phyloP scores from a whole-genome alignment of 148 eudicot species.

The Silene latifolia region DNA sequence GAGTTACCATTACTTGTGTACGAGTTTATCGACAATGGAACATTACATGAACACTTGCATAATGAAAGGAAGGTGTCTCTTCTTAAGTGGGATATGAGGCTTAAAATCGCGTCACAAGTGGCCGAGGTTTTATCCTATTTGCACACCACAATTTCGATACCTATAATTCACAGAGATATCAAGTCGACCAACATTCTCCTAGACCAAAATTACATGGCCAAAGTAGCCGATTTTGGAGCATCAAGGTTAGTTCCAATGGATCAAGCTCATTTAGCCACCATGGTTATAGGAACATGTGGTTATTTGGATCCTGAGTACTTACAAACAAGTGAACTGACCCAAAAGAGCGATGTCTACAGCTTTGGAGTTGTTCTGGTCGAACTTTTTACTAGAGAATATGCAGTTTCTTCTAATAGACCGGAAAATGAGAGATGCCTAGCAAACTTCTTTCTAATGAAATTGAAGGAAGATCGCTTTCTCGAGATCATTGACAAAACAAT shows the following conservation, averaged over 20 bases:
- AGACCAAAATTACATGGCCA: slow-evolving; percentile 18
- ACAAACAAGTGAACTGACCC: slow-evolving; percentile 18
- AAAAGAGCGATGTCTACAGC: slow-evolving; percentile 29
- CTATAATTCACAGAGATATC: slow-evolving; percentile 23
- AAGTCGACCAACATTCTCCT: slow-evolving; percentile 22
- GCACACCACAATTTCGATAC: slow-evolving; percentile 22
- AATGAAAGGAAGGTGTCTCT: not conserved
- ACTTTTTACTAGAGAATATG: slow-evolving; percentile 11
- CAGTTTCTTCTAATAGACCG: not conserved
- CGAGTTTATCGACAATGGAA: slow-evolving; percentile 24
- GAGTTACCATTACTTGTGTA: slow-evolving; percentile 23
- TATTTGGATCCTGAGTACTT: slow-evolving; percentile 25
- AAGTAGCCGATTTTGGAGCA: slow-evolving; percentile 27
- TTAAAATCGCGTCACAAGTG: slow-evolving; percentile 19
- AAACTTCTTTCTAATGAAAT: not conserved
- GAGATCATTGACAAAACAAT: slow-evolving; percentile 20
- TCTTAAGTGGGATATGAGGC: slow-evolving; percentile 13
- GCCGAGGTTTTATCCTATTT: slow-evolving; percentile 23
- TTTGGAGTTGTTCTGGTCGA: slow-evolving; percentile 24
- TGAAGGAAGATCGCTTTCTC: slow-evolving; percentile 13
- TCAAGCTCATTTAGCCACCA: slow-evolving; percentile 15
- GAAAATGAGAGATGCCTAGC: slow-evolving; percentile 13
- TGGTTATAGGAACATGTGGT: slow-evolving; percentile 22
- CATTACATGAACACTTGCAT: slow-evolving; percentile 23
- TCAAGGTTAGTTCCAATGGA: slow-evolving; percentile 16